Evolutionary conservation across 148 eudicot genomes (phyloP).

Genomic region (Rhododendron griersonianum): DNA sequence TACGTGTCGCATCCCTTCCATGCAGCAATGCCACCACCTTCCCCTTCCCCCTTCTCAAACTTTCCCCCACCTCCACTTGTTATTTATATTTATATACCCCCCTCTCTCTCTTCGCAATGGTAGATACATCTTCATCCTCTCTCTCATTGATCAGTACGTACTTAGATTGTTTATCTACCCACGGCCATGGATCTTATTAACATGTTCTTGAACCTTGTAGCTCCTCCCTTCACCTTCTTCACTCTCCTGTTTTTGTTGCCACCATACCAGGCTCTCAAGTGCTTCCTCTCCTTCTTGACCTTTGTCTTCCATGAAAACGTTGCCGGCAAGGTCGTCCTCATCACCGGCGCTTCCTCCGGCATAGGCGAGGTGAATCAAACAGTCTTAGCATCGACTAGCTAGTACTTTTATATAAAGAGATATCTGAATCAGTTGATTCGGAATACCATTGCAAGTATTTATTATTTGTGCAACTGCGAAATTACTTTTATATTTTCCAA

Average conservation of each 20-base stretch:
- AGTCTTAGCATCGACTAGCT: neutral
- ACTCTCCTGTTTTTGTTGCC: constrained; percentile 34
- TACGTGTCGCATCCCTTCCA: constrained; percentile 3
- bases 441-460: neutral
- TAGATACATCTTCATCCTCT: neutral
- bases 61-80: neutral
- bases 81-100: neutral
- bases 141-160: too few relatives aligned
- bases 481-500: too few relatives aligned
- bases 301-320: constrained; percentile 41
- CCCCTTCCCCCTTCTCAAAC: neutral
- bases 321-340: constrained; percentile 59
- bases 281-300: constrained; percentile 20
- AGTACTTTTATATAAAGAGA: neutral
- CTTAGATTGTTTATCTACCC: too few relatives aligned
- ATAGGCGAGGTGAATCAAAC: constrained; percentile 50
- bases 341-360: constrained; percentile 75
- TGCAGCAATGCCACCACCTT: constrained; percentile 8
- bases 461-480: too few relatives aligned
- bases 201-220: constrained; percentile 37
- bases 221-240: constrained; percentile 37
- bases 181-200: constrained; percentile 43
- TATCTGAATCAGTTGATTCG: neutral
- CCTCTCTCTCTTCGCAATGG: neutral
- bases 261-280: constrained; percentile 31